Conservation (phyloP, 192 early-diverging fungal genomes). For the Coemansia sp. region DNA sequence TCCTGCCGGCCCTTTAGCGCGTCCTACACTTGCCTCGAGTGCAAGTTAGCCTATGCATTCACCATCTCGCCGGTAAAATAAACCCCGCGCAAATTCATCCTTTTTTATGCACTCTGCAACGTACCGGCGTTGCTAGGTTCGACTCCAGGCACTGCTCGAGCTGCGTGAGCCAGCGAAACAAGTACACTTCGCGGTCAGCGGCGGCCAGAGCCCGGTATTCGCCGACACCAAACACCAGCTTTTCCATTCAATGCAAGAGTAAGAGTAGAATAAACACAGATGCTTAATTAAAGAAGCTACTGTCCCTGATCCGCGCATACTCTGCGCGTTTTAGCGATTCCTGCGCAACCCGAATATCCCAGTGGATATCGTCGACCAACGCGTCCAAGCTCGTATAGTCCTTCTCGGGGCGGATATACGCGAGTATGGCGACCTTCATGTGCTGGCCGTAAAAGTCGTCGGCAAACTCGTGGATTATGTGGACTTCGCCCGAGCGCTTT, state of each 20-base stretch:
- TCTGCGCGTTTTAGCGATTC: slow-evolving; percentile 18
- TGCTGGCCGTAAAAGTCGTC: slow-evolving; percentile 90
- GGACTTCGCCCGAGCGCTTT: slow-evolving; percentile 93
- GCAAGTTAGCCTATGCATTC: too few relatives aligned
- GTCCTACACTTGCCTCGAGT: slow-evolving; percentile 55
- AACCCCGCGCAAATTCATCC: neutral
- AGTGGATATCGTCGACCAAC: slow-evolving; percentile 88
- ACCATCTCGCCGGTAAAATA: neutral
- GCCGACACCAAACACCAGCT: neutral
- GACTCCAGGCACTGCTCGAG: slow-evolving; percentile 71
- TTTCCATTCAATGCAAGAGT: too few relatives aligned
- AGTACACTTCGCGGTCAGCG: slow-evolving; percentile 72
- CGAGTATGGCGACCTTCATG: slow-evolving; percentile 77
- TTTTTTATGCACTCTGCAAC: neutral
- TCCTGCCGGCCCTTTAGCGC: slow-evolving; percentile 61
- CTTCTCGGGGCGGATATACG: slow-evolving; percentile 84
- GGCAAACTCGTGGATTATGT: slow-evolving; percentile 83
- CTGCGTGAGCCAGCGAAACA: slow-evolving; percentile 86
- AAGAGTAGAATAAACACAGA: too few relatives aligned
- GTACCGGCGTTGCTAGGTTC: neutral
- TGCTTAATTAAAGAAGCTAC: neutral
- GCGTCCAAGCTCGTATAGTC: slow-evolving; percentile 88
- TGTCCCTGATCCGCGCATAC: slow-evolving; percentile 12
- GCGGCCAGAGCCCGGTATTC: slow-evolving; percentile 11
- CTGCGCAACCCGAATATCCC: slow-evolving; percentile 59